Conservation (phyloP, 306 rosid genomes). For the Morella rubra region DNA sequence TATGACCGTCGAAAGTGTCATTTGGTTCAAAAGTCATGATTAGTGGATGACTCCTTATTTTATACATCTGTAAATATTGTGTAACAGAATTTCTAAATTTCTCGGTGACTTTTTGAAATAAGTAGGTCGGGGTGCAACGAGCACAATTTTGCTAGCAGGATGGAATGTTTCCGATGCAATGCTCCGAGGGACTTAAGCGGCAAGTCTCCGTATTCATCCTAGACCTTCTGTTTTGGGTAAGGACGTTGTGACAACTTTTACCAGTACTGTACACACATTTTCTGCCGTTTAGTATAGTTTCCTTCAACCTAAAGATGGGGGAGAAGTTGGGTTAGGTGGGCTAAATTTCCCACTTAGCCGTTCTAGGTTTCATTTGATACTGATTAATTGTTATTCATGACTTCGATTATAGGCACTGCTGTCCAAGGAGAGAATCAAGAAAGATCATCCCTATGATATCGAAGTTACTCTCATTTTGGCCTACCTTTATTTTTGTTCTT, state of each 20-base stretch:
- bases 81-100: not conserved
- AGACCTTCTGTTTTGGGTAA: constrained; percentile 28
- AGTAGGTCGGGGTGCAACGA: constrained; percentile 83
- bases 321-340: no score
- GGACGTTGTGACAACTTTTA: not conserved
- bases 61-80: not conserved
- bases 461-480: not conserved
- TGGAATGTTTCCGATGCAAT: constrained; percentile 80
- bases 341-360: no score
- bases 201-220: constrained; percentile 60
- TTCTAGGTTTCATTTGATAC: no score
- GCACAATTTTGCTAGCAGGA: constrained; percentile 83
- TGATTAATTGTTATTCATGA: no score
- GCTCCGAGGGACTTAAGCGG: constrained; percentile 69
- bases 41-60: not conserved
- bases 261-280: not conserved
- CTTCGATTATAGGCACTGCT: not conserved
- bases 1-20: no score
- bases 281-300: not conserved
- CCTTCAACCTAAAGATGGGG: not conserved
- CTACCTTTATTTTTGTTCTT: constrained; percentile 11
- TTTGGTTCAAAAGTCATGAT: no score
- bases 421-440: constrained; percentile 6
- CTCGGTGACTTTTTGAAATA: not conserved
- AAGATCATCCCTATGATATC: constrained; percentile 1